phyloP scores from a whole-genome alignment of 331 rosid species.

The Malus hybrid region DNA sequence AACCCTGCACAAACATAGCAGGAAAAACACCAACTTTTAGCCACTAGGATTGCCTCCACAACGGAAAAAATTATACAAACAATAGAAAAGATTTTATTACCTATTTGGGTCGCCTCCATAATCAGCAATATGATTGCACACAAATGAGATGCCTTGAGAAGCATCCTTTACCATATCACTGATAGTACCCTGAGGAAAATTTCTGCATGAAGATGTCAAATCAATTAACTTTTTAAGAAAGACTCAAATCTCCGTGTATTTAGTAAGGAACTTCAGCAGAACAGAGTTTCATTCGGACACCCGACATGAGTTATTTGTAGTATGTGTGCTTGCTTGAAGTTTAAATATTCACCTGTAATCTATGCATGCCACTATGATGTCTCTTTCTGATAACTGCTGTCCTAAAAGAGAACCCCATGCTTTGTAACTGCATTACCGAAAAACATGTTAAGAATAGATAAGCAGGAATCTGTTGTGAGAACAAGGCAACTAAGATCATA shows the following conservation, averaged over 20 bases:
- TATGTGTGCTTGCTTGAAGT: neutral
- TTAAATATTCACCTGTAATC: constrained; percentile 69
- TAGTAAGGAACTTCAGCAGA: neutral
- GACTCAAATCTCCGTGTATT: neutral
- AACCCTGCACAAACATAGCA: constrained; percentile 39
- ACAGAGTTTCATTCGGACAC: constrained; percentile 2
- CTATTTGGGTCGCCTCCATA: constrained; percentile 94
- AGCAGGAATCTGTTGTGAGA: neutral
- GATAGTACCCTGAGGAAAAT: constrained; percentile 94
- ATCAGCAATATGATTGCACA: constrained; percentile 81
- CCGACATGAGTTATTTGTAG: constrained; percentile 10
- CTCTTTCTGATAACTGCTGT: constrained; percentile 87
- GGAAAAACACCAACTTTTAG: neutral
- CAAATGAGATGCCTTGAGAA: constrained; percentile 86
- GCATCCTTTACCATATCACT: constrained; percentile 83
- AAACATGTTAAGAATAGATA: neutral
- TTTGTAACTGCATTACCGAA: constrained; percentile 60
- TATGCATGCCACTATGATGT: constrained; percentile 91
- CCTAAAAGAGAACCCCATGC: constrained; percentile 99
- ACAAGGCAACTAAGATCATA: neutral
- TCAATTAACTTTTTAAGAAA: neutral
- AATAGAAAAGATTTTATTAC: constrained; percentile 10
- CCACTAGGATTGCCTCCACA: neutral
- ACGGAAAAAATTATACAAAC: neutral
- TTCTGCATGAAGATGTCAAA: constrained; percentile 44